These are phyloP conservation scores for Lodderomyces orthopsilosis DNA, from an alignment of 1,139 yeast genomes.

Conservation along the genomic window DNA sequence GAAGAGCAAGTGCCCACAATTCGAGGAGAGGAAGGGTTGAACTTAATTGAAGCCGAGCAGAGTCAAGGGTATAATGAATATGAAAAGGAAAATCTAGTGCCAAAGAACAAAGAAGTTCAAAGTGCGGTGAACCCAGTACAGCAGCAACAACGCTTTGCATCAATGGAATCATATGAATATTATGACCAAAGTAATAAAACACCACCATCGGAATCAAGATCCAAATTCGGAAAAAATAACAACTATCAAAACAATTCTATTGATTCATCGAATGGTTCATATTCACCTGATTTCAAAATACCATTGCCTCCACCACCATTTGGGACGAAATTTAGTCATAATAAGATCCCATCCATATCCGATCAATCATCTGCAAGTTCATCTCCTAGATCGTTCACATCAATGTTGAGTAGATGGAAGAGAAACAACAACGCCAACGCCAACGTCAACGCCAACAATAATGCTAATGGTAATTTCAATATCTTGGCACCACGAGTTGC, in stretches of 20 bases:
- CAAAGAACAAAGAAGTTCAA: conserved; percentile 1
- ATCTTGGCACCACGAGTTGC: conserved; percentile 8
- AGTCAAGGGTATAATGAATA: conserved; percentile 17
- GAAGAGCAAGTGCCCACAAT: conserved; percentile 6
- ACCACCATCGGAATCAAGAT: conserved; percentile 6
- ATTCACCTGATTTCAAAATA: conserved; percentile 3
- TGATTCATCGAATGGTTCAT: background rate
- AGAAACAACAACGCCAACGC: conserved; percentile 3
- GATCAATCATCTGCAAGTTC: conserved; percentile 21
- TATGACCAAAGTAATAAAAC: background rate
- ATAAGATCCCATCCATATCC: conserved; percentile 25
- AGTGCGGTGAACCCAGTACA: background rate
- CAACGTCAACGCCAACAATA: conserved; percentile 2
- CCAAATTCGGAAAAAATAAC: conserved; percentile 6
- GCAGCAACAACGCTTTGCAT: conserved; percentile 1
- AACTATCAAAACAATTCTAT: background rate
- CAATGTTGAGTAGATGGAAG: conserved; percentile 28
- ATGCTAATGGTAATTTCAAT: conserved; percentile 1
- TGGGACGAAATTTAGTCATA: conserved; percentile 25
- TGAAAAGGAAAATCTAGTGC: conserved; percentile 10
- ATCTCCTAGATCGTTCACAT: conserved; percentile 33
- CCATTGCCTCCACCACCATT: conserved; percentile 16
- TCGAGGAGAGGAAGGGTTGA: conserved; percentile 2
- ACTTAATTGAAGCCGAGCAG: conserved; percentile 18
- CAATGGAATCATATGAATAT: background rate